Base-by-base conservation (phyloP, 352 stramenopile species). In the Phytophthora melonis region DNA sequence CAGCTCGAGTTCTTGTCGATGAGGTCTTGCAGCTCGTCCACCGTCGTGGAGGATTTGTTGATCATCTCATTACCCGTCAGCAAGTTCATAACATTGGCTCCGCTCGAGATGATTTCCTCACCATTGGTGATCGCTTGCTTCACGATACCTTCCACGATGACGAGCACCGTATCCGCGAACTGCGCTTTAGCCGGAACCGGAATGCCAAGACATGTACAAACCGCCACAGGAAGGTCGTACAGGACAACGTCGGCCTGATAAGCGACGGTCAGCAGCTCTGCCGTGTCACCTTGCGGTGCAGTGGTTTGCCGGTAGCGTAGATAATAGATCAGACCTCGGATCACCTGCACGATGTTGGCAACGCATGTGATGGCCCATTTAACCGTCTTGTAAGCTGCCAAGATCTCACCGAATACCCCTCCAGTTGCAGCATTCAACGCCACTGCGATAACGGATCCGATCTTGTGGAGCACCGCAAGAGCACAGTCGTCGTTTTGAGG, bases 351-450 rank as follows among this genome's bases (percentile, higher is more conserved):
- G n/a, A 72, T 30, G 18, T 68, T 72, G 0, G 36, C 65, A 56
- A 63, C 75, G 70, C 25, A 73, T 0, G 39, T 66, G 34, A 70
- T 62, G 34, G 34, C 27, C 50, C 41, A 62, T 16, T 72, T 72
- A 0, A 58, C 57, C 16, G 65, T 50, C 21, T 70, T 75, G 34
- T 59, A 10, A 41, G 57, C 27, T 13, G 32, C 23, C 0, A 62
- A 21, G 0, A 70, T 70, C 8, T 69, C 25, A 14, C 77, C 68
- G n/a, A 84, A 84, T 3, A 87, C 73, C 5, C 75, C 72, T 6
- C 39, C 52, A 21, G 67, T 77, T 1, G 75, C 76, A 3, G 58
- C 43, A 47, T 79, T 79, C 25, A 88, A 57, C 14, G 76, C 80
- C 2, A 70, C 72, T 2, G 65, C 61, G 14, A 77, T 72, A 18